Base-by-base conservation (phyloP, 2,329 filamentous ascomycete species). In the Cyphellophora attinorum region DNA sequence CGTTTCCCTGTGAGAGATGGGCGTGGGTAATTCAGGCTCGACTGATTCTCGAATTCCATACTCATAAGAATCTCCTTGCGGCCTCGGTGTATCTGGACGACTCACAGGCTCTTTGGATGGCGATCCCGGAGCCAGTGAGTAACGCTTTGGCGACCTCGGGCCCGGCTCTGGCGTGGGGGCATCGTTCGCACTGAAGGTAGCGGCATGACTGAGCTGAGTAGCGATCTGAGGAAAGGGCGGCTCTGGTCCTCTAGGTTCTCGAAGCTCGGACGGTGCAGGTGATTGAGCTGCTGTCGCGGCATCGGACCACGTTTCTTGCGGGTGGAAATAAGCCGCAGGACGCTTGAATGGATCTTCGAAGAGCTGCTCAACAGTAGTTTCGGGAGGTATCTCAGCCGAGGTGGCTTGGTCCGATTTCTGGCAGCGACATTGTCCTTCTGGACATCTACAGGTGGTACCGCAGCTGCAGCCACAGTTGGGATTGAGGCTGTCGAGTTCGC, bases 21-120 rank as follows among this genome's bases (percentile, higher is more conserved):
- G 19, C 11, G 25, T 27, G 5, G 33, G 42, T 2, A 34, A 12
- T 12, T 45, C 39, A 10, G 39, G 39, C 25, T 42, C 42, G n/a
- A 45, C 42, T 14, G 39, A 41, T 19, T 42, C 37, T 36, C 35
- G 39, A n/a, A 45, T 27, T 8, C 21, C 21, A n/a, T 25, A n/a
- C n/a, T 25, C 21, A n/a, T 25, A 25, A 8, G 21, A 8, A n/a
- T 25, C 21, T 8, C 21, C 21, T 8, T 8, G 8, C n/a, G 21
- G 21, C n/a, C 21, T 8, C 8, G 21, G 21, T 8, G 21, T 25
- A 25, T 25, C 21, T 25, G 21, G 21, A 8, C 21, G 21, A 25
- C 8, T 8, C n/a, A 25, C n/a, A n/a, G n/a, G n/a, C n/a, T n/a
- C n/a, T n/a, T n/a, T n/a, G n/a, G n/a, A n/a, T n/a, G n/a, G n/a